Base-by-base conservation (phyloP, 139 green algal genomes). In the Coelastrella sp. region DNA sequence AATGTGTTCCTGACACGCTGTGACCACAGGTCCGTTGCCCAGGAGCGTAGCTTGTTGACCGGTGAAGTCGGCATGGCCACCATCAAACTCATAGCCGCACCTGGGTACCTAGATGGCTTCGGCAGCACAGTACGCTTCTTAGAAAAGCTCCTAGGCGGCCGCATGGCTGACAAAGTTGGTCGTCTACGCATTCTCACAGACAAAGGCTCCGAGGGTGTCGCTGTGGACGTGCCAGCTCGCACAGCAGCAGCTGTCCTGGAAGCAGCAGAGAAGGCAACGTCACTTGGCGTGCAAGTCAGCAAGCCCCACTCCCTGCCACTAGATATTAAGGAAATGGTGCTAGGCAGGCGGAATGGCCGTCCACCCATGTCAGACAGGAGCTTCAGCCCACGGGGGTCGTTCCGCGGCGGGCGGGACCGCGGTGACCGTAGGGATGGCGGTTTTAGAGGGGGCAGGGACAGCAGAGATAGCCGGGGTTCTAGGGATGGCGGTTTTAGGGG, bases 211-310 rank as follows among this genome's bases (percentile, higher is more conserved):
- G 73, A 92, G 73, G 97, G 96, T 16, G 95, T 93, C 0, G 96
- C 97, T 3, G 99, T 99, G 87, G 97, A 99, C 91, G 73, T 99
- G 90, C 95, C 96, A 4, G 64, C 92, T 7, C 90, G 83, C 11
- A 20, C 80, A 4, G 93, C 91, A 4, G 79, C 90, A 57, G 60
- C 80, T 0, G 91, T 75, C 57, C 32, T 60, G 0, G 58, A 16
- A 5, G 82, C 76, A 54, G 86, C 85, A 11, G 77, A 84, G 60
- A 7, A 65, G 8, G 82, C 82, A 54, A 7, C 17, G 5, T 61
- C 82, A 65, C 19, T 59, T 16, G 23, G 32, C 7, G 65, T 87
- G 20, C 4, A 32, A 4, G 65, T 87, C 65, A 87, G 82, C 82
- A 20, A 68, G 20, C 91, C 94, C 7, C 59, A 56, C 17, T 89